These are phyloP conservation scores for Gynostemma pentaphyllum DNA, from an alignment of 306 rosid genomes.

Conservation along the genomic window DNA sequence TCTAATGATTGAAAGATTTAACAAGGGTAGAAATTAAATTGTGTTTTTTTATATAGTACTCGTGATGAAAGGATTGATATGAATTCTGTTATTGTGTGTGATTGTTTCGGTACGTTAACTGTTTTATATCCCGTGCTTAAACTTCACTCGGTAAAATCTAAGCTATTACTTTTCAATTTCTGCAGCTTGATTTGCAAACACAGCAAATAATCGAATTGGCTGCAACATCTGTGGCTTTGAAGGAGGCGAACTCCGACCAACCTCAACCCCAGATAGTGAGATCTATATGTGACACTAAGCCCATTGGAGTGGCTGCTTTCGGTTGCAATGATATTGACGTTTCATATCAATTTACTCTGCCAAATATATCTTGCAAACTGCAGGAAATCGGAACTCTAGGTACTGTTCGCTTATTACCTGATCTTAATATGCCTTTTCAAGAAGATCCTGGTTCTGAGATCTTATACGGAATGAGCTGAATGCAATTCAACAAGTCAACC, in stretches of 20 bases:
- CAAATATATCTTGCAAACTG: constrained; percentile 21
- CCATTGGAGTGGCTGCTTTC: background rate
- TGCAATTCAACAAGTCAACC: constrained; percentile 10
- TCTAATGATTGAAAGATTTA: background rate
- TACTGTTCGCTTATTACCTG: constrained; percentile 44
- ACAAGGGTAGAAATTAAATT: background rate
- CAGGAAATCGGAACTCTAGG: constrained; percentile 31
- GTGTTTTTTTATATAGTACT: background rate
- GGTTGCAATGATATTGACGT: constrained; percentile 13
- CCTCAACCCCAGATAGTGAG: constrained; percentile 14
- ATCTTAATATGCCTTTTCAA: constrained; percentile 63
- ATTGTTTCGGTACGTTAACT: too few relatives aligned
- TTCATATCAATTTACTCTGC: constrained; percentile 7
- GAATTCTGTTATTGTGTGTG: too few relatives aligned
- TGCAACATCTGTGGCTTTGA: constrained; percentile 8
- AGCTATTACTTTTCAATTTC: constrained; percentile 3
- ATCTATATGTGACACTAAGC: constrained; percentile 13
- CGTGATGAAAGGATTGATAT: too few relatives aligned
- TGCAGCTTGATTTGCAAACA: constrained; percentile 50
- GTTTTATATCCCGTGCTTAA: too few relatives aligned
- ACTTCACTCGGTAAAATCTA: too few relatives aligned
- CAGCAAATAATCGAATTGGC: constrained; percentile 17
- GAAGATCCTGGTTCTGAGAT: constrained; percentile 19
- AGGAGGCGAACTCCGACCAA: constrained; percentile 12
- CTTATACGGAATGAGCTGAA: constrained; percentile 16